Evolutionary conservation across 1,139 yeast species (phyloP), one percentile per base, ranked within the genome.

Genomic region (Yamadazyma dendronema): DNA sequence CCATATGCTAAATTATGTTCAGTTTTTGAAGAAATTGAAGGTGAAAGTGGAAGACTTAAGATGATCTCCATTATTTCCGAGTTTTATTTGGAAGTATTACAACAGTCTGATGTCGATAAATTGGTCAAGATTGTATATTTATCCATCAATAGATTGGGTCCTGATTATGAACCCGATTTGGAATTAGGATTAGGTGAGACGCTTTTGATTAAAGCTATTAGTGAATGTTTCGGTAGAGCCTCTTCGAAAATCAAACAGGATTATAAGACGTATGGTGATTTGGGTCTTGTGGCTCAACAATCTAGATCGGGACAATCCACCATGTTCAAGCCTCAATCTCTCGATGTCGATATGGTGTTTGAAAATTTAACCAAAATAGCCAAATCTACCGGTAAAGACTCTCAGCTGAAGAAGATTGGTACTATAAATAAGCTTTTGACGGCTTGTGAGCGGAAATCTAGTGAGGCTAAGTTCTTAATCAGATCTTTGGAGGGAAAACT

Each of bases 181-280:
- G 98, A 92, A 54, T 65, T 92, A 26, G 97, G 98, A 0, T 72
- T 92, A 3, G 99, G 98, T 11, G 98, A 92, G 57, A 81, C 94
- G 0, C 59, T 92, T 13, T 67, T 92, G 28, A 79, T 89, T 54
- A 92, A 90, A 55, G 94, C 98, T 0, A 79, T 92, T 31, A 80
- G 90, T 31, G 96, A 87, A 53, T 80, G 96, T 37, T 90, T 95
- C 14, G 98, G 98, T 1, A 72, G 96, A 41, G 73, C 89, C 0
- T 51, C 79, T 2, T 65, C 79, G 3, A 87, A 83, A 45, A 76
- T 92, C 41, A 88, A 81, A 56, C 67, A 72, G 27, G 95, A 88
- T 41, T 87, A 83, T 53, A 81, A 79, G 39, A 79, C 84, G 43
- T 74, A 75, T 12, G 99, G 99, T 24, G 99, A 92, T 62, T 71